phyloP scores from a whole-genome alignment of 768 basidiomycete genomes.

The Panus rudis region DNA sequence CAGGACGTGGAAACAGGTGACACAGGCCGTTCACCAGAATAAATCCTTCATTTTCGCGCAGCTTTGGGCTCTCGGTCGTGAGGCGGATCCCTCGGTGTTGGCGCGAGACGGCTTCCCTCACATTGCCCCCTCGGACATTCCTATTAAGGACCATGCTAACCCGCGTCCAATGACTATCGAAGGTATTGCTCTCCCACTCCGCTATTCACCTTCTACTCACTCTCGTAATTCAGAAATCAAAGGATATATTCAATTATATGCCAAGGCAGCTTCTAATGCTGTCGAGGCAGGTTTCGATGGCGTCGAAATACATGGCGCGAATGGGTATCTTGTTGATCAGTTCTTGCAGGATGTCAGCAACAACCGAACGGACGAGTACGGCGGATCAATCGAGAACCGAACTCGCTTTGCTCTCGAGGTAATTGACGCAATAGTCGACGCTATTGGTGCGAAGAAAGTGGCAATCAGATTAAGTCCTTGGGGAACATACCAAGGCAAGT shows the following conservation, averaged over 20 bases:
- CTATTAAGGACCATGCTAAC: conserved; percentile 4
- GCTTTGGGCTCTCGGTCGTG: conserved; percentile 50
- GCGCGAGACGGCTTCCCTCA: conserved; percentile 29
- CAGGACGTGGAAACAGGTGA: conserved; percentile 31
- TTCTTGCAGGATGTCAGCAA: conserved; percentile 33
- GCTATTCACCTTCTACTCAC: not conserved
- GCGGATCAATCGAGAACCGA: conserved; percentile 42
- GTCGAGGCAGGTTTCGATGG: conserved; percentile 41
- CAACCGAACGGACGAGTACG: conserved; percentile 40
- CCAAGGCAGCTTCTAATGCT: conserved; percentile 17
- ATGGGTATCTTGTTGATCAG: conserved; percentile 33
- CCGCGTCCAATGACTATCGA: conserved; percentile 20
- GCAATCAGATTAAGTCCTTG: conserved; percentile 35
- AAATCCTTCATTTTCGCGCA: conserved; percentile 48
- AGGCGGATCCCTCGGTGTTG: conserved; percentile 28
- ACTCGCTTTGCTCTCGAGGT: conserved; percentile 39
- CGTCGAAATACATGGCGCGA: conserved; percentile 30
- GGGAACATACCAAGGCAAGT: conserved; percentile 25
- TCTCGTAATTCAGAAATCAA: conserved; percentile 22
- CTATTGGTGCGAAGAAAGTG: conserved; percentile 34
- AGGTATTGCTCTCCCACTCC: conserved; percentile 2
- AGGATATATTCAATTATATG: conserved; percentile 27
- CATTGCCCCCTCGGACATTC: conserved; percentile 28
- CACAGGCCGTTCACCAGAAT: conserved; percentile 48
- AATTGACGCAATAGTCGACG: conserved; percentile 30